Evolutionary conservation across 2,329 filamentous ascomycete species (phyloP).

Genomic region (Teratosphaeria viscida): DNA sequence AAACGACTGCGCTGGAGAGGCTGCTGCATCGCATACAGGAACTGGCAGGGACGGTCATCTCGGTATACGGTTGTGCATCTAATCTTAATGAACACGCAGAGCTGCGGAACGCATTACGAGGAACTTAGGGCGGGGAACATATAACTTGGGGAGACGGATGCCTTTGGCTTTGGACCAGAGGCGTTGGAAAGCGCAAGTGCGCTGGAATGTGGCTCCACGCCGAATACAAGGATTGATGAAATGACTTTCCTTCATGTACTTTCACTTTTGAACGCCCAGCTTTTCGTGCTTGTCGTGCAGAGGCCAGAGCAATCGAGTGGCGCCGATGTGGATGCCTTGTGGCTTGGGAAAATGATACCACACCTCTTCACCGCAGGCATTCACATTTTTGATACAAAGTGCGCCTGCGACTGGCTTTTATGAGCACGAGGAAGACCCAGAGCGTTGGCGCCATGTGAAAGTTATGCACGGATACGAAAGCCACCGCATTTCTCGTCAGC

Average conservation of each 20-base stretch:
- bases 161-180: background rate
- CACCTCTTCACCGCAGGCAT: background rate
- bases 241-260: background rate
- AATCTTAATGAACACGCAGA: background rate
- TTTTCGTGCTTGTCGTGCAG: background rate
- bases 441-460: background rate
- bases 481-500: background rate
- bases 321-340: background rate
- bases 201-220: background rate
- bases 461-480: background rate
- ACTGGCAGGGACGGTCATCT: background rate
- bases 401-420: too few relatives aligned
- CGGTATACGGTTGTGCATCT: background rate
- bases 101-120: background rate
- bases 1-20: background rate
- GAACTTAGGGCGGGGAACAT: background rate
- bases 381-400: too few relatives aligned
- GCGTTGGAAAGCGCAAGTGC: background rate
- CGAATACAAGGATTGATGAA: background rate
- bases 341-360: background rate
- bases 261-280: background rate
- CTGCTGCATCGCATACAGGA: background rate
- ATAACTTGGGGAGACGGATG: background rate
- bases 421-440: background rate
- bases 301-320: background rate